These are phyloP conservation scores for Nicotiana tomentosiformis DNA, from an alignment of 257 asterid genomes.

Conservation along the genomic window DNA sequence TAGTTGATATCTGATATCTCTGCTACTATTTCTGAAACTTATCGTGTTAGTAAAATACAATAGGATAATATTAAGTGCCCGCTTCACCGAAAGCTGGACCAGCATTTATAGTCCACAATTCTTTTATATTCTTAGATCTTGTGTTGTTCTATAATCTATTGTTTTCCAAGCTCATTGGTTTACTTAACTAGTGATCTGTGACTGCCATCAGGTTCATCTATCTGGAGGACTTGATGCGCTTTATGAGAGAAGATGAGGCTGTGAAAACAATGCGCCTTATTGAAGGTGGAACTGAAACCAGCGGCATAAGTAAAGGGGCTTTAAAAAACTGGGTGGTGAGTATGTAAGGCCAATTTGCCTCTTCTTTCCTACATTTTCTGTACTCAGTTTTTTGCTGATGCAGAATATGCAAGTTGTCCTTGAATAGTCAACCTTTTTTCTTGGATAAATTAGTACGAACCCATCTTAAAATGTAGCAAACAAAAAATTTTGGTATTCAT, in stretches of 20 bases:
- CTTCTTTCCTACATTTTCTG: background rate
- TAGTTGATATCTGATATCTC: background rate
- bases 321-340: conserved; percentile 90
- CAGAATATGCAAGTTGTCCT: background rate
- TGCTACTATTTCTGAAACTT: background rate
- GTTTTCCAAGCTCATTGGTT: background rate
- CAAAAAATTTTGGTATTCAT: background rate
- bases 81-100: background rate
- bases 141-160: background rate
- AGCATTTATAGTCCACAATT: background rate
- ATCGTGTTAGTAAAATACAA: background rate
- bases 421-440: background rate
- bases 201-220: conserved; percentile 41
- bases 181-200: background rate
- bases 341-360: conserved; percentile 5
- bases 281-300: conserved; percentile 61
- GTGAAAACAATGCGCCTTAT: conserved; percentile 51
- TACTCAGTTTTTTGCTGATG: background rate
- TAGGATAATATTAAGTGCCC: background rate
- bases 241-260: conserved; percentile 80
- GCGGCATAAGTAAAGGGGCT: conserved; percentile 67
- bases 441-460: background rate
- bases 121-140: background rate
- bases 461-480: background rate
- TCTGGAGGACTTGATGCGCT: conserved; percentile 67